These are phyloP conservation scores for Ceratonia siliqua DNA, from an alignment of 306 rosid genomes.

Conservation along the genomic window DNA sequence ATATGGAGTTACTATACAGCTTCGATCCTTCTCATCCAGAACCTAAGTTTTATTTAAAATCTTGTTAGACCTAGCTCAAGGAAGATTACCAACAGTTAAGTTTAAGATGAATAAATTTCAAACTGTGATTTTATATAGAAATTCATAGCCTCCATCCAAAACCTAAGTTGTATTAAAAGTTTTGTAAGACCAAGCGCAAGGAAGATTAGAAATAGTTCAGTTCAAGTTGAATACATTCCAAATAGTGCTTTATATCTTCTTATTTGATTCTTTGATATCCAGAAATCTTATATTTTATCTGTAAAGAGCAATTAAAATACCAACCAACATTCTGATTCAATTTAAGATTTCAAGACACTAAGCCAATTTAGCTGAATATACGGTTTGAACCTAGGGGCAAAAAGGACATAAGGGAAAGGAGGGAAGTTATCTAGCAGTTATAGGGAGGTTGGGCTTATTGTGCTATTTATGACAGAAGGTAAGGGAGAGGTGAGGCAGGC, in stretches of 20 bases:
- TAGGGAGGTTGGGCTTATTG: too few relatives aligned
- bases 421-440: too few relatives aligned
- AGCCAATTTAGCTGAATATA: constrained; percentile 13
- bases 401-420: too few relatives aligned
- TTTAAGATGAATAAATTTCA: neutral
- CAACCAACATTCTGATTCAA: constrained; percentile 12
- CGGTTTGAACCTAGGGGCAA: too few relatives aligned
- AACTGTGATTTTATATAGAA: neutral
- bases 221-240: neutral
- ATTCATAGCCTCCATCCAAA: constrained; percentile 38
- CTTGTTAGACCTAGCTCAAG: neutral
- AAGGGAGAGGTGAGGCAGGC: too few relatives aligned
- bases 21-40: constrained; percentile 67
- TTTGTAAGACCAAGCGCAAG: neutral
- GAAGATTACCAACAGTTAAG: neutral
- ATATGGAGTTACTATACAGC: constrained; percentile 70
- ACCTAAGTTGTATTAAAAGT: constrained; percentile 40
- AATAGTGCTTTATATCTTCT: neutral
- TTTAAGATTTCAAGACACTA: constrained; percentile 13
- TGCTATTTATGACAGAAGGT: too few relatives aligned
- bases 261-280: neutral
- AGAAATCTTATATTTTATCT: neutral
- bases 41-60: constrained; percentile 42
- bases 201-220: neutral
- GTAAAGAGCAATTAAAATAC: constrained; percentile 1